Base-by-base conservation (phyloP, 1,284 basidiomycete genomes). In the Kalmanozyma brasiliensis region DNA sequence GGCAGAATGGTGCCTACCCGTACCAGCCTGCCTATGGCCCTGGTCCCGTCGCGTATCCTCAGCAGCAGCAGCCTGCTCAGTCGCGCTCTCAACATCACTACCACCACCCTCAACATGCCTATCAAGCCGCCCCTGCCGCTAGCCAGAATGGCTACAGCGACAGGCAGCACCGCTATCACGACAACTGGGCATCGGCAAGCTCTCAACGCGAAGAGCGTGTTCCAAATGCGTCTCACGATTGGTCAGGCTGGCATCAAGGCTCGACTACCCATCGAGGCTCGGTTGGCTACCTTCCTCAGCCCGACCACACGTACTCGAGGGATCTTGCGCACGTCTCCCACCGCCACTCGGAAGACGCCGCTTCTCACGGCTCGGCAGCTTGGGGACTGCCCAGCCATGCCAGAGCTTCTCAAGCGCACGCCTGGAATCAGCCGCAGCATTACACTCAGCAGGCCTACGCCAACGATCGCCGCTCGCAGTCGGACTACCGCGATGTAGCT, bases 231-330 rank as follows among this genome's bases (percentile, higher is more conserved):
- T 14, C 35, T 22, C 49, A 57, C 26, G 46, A 62, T n/a, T 56
- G 60, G 52, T 17, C 42, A 41, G 40, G 43, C 44, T 55, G 58
- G 59, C 52, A 62, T 30, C 51, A 52, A n/a, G 32, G 52, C 19
- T 14, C 42, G 8, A 33, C 44, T 9, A 38, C 47, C n/a, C 55
- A 64, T 17, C 47, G 61, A 35, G 61, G 29, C 26, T 58, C 61
- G 11, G 46, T 49, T 3, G 32, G 49, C 4, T 49, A 53, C 34
- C 8, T 58, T 24, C 46, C 61, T n/a, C 49, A 41, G 22, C 61
- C 32, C 7, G 33, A 43, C 2, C 62, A 49, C 11, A 41, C 42
- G 46, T 55, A 59, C 10, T 6, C 46, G 4, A 32, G 17, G 17
- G 55, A 65, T 8, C 33, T 46, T 1, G 24, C 49, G 46, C 51